A percentile compares a stretch with the other conserved stretches of the same genome.
Conservation (phyloP, 441 rosid species). For the Hura crepitans region DNA sequence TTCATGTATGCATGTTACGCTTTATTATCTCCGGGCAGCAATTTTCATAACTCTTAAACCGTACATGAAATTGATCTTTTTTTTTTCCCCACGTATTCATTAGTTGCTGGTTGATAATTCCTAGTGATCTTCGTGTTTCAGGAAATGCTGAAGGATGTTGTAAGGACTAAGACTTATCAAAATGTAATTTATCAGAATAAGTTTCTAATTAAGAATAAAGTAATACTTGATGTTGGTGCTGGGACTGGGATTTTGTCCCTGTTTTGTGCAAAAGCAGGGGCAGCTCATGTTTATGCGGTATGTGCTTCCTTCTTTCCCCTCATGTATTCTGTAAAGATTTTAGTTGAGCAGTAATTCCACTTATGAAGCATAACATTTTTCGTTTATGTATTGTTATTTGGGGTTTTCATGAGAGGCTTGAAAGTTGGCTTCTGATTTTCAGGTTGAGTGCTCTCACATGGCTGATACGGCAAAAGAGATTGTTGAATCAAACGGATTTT, state of each 20-base stretch:
- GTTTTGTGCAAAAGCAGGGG: conserved; percentile 97
- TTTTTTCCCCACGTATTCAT: background rate
- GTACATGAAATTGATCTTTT: background rate
- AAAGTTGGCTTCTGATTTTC: conserved; percentile 18
- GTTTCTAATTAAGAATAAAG: conserved; percentile 82
- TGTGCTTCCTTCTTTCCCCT: conserved; percentile 16
- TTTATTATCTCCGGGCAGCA: too few relatives aligned
- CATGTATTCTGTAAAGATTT: background rate
- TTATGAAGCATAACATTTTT: background rate
- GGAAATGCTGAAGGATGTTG: conserved; percentile 97
- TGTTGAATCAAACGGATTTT: conserved; percentile 78
- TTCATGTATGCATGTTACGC: too few relatives aligned
- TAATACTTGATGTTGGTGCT: conserved; percentile 97
- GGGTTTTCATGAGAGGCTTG: background rate
- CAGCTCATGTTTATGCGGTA: conserved; percentile 92
- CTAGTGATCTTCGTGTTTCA: conserved; percentile 33
- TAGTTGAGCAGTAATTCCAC: background rate
- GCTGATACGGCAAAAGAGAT: conserved; percentile 95
- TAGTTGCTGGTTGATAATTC: conserved; percentile 5
- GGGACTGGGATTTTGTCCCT: conserved; percentile 96
- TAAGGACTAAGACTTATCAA: conserved; percentile 94
- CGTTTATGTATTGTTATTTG: background rate
- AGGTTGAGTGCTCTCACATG: conserved; percentile 97
- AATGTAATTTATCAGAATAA: conserved; percentile 86
- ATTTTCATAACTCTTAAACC: too few relatives aligned